Evolutionary conservation across 306 rosid species (phyloP).

Genomic region (Quercus gilva): DNA sequence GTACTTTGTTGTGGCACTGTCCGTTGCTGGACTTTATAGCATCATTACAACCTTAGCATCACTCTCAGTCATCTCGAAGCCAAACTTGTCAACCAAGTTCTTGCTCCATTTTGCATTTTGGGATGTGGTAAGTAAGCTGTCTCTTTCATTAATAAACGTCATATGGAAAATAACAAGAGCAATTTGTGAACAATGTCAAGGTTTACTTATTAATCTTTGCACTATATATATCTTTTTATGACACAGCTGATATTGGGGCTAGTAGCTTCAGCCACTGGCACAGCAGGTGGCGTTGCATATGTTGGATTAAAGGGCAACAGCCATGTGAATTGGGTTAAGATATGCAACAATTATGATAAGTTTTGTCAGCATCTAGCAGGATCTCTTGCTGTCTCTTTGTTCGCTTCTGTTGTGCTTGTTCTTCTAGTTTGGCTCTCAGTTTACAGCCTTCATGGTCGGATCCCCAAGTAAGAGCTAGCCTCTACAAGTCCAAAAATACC

Average conservation of each 20-base stretch:
- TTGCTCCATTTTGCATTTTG: constrained; percentile 50
- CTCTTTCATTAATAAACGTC: neutral
- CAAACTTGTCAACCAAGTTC: constrained; percentile 39
- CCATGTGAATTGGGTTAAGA: constrained; percentile 42
- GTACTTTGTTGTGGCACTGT: constrained; percentile 78
- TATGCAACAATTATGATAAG: constrained; percentile 37
- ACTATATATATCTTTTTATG: neutral
- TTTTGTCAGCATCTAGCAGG: constrained; percentile 37
- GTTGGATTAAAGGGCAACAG: constrained; percentile 69
- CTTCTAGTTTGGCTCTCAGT: constrained; percentile 41
- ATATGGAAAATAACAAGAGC: too few species aligned
- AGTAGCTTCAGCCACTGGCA: constrained; percentile 73
- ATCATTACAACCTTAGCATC: constrained; percentile 59
- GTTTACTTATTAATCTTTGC: too few species aligned
- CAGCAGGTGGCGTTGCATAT: constrained; percentile 74
- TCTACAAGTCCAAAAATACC: neutral
- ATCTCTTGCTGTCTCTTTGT: constrained; percentile 38
- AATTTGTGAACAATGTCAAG: too few species aligned
- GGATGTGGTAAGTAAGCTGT: constrained; percentile 55
- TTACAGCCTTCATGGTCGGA: constrained; percentile 39
- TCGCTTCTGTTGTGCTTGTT: constrained; percentile 37
- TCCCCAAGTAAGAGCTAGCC: constrained; percentile 54
- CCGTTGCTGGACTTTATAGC: constrained; percentile 65
- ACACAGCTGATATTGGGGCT: constrained; percentile 79
- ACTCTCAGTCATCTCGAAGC: constrained; percentile 44